Conservation (phyloP, 768 basidiomycete genomes). For the Podaxis rugospora region DNA sequence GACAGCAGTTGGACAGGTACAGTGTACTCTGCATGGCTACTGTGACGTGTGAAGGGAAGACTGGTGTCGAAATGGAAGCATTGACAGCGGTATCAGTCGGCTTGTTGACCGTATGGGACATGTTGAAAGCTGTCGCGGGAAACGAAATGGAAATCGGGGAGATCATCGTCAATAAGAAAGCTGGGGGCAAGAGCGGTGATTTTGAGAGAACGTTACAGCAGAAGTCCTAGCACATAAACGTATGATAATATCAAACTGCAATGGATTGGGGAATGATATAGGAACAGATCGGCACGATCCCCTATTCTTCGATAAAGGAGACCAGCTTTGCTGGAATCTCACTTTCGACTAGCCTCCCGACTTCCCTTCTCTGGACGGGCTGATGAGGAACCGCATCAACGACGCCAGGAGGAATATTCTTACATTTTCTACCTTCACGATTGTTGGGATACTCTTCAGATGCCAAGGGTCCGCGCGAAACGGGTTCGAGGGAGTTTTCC, state of each 20-base stretch:
- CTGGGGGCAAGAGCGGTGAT: conserved; percentile 72
- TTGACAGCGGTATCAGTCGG: conserved; percentile 78
- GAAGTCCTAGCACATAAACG: not conserved
- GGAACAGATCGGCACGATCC: not conserved
- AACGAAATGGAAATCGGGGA: conserved; percentile 77
- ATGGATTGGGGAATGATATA: not conserved
- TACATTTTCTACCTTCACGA: conserved; percentile 58
- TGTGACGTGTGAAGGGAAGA: conserved; percentile 73
- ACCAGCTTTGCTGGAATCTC: conserved; percentile 26
- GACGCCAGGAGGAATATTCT: conserved; percentile 17
- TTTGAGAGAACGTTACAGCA: conserved; percentile 33
- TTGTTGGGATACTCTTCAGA: conserved; percentile 57
- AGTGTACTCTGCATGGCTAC: conserved; percentile 62
- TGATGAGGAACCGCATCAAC: conserved; percentile 3
- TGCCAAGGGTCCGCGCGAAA: conserved; percentile 65
- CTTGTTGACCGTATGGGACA: conserved; percentile 86
- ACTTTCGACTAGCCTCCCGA: conserved; percentile 38
- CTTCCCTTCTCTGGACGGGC: conserved; percentile 30
- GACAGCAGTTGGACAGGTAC: conserved; percentile 23
- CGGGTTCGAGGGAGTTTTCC: conserved; percentile 55
- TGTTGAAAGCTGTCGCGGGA: conserved; percentile 90
- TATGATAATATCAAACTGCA: not conserved
- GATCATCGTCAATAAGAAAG: conserved; percentile 61
- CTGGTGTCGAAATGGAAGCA: conserved; percentile 94
- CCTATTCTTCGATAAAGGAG: conserved; percentile 23